phyloP scores from a whole-genome alignment of 176 grass and related monocot species.

The Metroxylon sagu region DNA sequence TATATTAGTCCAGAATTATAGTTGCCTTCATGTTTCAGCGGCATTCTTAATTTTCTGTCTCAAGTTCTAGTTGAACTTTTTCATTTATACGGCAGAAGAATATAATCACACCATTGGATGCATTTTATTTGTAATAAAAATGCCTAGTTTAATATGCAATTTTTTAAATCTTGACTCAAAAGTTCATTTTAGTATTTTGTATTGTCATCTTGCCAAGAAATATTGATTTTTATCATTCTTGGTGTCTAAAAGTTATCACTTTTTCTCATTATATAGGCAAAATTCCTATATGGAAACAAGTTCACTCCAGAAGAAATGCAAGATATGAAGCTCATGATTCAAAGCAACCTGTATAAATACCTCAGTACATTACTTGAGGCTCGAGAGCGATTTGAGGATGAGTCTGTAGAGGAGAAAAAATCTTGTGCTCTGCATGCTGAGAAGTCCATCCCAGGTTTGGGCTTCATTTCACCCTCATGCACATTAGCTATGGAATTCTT shows the following conservation, averaged over 20 bases:
- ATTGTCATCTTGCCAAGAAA: background rate
- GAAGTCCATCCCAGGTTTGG: background rate
- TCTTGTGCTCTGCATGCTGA: background rate
- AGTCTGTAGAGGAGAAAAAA: constrained; percentile 9
- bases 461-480: background rate
- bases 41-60: too few species aligned
- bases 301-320: constrained; percentile 21
- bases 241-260: background rate
- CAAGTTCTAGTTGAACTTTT: too few species aligned
- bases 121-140: too few species aligned
- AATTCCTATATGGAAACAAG: constrained; percentile 15
- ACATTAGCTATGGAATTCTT: too few species aligned
- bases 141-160: too few species aligned
- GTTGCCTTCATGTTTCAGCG: too few species aligned
- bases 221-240: background rate
- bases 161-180: too few species aligned
- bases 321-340: constrained; percentile 28
- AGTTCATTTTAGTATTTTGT: background rate
- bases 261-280: constrained; percentile 10
- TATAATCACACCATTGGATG: too few species aligned
- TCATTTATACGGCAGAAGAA: too few species aligned
- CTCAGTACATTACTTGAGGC: constrained; percentile 25
- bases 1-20: too few species aligned
- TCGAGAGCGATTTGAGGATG: constrained; percentile 26
- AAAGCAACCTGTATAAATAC: constrained; percentile 22